Conservation (phyloP, 441 rosid genomes). For the Pelargonium myrrhifolium region DNA sequence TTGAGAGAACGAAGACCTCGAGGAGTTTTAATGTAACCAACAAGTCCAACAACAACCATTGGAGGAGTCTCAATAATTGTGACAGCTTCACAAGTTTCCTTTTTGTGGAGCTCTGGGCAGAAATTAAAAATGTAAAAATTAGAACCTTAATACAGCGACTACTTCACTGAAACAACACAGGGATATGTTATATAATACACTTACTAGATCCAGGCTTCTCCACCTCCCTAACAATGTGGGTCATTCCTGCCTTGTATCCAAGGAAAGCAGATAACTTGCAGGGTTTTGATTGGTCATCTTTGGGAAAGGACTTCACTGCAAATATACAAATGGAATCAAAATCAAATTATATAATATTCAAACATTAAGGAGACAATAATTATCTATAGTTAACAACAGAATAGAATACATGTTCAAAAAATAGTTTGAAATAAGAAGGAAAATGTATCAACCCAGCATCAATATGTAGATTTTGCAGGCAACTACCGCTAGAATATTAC, state of each 20-base stretch:
- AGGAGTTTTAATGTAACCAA: conserved; percentile 75
- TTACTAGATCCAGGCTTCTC: conserved; percentile 95
- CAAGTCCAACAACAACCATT: conserved; percentile 81
- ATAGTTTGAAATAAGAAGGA: neutral
- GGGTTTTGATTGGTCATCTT: conserved; percentile 69
- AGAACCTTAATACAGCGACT: neutral
- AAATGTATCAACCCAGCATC: neutral
- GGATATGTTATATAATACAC: conserved; percentile 10
- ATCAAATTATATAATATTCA: neutral
- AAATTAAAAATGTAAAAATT: neutral
- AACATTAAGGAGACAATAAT: neutral
- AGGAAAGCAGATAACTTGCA: conserved; percentile 79
- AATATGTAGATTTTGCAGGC: too few relatives aligned
- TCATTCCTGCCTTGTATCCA: conserved; percentile 97
- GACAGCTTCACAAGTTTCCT: conserved; percentile 91
- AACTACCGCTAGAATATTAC: too few relatives aligned
- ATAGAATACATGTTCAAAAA: too few relatives aligned
- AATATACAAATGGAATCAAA: neutral
- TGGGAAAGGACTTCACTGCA: conserved; percentile 90
- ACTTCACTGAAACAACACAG: neutral
- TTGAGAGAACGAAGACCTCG: conserved; percentile 68
- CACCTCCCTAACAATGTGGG: conserved; percentile 84
- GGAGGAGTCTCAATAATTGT: conserved; percentile 82
- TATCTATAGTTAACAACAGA: too few relatives aligned
- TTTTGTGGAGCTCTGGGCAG: conserved; percentile 76